Base-by-base conservation (phyloP, 805 yeast species). In the Isabelozyma gotoi region DNA sequence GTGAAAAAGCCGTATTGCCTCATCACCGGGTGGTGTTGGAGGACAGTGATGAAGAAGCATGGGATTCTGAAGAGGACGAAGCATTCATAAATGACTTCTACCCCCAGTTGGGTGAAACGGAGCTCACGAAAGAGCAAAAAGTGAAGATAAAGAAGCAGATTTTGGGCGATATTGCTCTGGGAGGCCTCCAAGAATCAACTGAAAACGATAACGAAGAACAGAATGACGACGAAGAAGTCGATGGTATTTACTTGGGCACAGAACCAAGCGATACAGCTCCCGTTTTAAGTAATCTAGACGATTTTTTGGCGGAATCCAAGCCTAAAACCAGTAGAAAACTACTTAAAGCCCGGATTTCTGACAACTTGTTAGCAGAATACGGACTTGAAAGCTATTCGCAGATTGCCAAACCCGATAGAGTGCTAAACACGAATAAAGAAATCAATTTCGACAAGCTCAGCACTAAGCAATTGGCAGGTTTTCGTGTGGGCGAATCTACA, bases 11-110 rank as follows among this genome's bases (percentile, higher is more conserved):
- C 3, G 37, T 21, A 33, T 42, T 38, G n/a, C 27, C 17, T 15
- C 36, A 27, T 17, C 43, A 44, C 19, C 45, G 48, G 11, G 46
- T 56, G 4, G 39, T 51, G n/a, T 47, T 64, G 41, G 58, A 62
- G 14, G 71, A 63, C 41, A 48, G 57, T 2, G 67, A 64, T 20
- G 62, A 60, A 41, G 74, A 69, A 34, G 34, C 16, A 20, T 67
- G 71, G 72, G 73, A 69, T 43, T 62, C 71, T 27, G 70, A 63
- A 19, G 60, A 63, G 8, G 76, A 71, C 48, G 74, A 71, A 32
- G 71, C 62, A 19, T 51, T 72, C 17, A 55, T 72, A 36, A 59
- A 64, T 45, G 69, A 67, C 42, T 67, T 68, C 46, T 72, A 67
- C 45, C 77, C 77, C 0, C 59, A 60, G 38, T 47, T 71, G 5